Conservation (phyloP, 225 moss, liverwort and hornwort genomes). For the Pseudoscleropodium purum region DNA sequence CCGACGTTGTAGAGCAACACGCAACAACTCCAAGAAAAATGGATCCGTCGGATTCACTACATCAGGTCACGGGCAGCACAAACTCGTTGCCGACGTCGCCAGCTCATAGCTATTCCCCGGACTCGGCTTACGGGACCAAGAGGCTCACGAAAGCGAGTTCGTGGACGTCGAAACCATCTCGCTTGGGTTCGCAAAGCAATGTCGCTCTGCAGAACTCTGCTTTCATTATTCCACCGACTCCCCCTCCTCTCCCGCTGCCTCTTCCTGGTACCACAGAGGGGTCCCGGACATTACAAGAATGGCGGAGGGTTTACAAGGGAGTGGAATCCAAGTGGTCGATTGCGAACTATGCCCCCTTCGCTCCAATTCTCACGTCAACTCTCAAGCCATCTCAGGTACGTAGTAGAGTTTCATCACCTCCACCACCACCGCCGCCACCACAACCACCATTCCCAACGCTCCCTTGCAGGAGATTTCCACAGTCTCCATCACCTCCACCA, state of each 20-base stretch:
- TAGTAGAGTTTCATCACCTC: neutral
- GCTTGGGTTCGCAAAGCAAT: neutral
- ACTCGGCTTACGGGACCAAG: neutral
- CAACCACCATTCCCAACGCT: neutral
- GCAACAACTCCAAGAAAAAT: neutral
- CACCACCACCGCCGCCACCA: neutral
- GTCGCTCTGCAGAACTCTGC: neutral
- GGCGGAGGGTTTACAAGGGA: neutral
- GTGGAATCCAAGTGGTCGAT: neutral
- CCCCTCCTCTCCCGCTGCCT: neutral
- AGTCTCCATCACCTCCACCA: neutral
- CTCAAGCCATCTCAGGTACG: neutral
- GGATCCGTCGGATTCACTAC: neutral
- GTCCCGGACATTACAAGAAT: neutral
- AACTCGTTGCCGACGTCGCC: constrained; percentile 9
- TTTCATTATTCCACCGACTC: neutral
- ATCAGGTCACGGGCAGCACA: neutral
- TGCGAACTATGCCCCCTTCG: neutral
- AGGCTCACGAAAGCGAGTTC: neutral
- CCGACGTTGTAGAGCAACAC: neutral
- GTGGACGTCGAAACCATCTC: constrained; percentile 10
- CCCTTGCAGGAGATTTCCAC: neutral
- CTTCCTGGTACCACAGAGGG: neutral
- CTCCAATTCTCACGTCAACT: neutral
- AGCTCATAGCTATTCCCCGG: neutral